Evolutionary conservation across 225 moss, liverwort and hornwort species (phyloP).

Genomic region (Polytrichum formosum): DNA sequence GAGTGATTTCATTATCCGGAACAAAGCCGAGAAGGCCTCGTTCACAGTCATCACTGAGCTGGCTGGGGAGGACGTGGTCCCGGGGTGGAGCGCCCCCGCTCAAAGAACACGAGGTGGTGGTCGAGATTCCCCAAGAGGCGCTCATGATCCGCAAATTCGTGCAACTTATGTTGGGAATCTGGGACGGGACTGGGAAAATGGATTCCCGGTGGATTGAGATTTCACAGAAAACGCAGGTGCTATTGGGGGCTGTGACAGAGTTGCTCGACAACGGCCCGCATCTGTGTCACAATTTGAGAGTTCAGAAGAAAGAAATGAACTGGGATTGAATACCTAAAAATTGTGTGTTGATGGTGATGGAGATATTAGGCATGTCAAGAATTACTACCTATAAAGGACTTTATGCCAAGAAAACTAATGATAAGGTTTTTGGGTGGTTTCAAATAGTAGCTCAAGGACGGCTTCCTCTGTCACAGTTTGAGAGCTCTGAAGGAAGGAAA

Average conservation of each 20-base stretch:
- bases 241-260: slow-evolving; percentile 37
- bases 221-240: slow-evolving; percentile 44
- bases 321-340: no score
- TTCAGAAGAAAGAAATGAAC: no score
- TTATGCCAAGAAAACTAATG: no score
- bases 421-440: no score
- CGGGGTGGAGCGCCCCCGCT: slow-evolving; percentile 25
- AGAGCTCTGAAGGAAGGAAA: no score
- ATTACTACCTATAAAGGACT: no score
- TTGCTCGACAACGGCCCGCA: slow-evolving; percentile 26
- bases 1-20: slow-evolving; percentile 43
- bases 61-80: slow-evolving; percentile 21
- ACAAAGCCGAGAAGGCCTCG: slow-evolving; percentile 8
- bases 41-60: slow-evolving; percentile 30
- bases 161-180: slow-evolving; percentile 22
- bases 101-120: slow-evolving; percentile 24
- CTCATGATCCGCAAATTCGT: slow-evolving; percentile 52
- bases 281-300: no score
- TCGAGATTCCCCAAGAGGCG: slow-evolving; percentile 42
- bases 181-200: slow-evolving; percentile 11
- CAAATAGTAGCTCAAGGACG: no score
- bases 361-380: no score
- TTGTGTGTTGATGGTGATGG: no score
- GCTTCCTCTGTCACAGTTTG: no score
- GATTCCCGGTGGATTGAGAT: slow-evolving; percentile 38